Evolutionary conservation across 2,329 filamentous ascomycete species (phyloP), one percentile per base, ranked within the genome.

Genomic region (Ilyonectria mors-panacis): DNA sequence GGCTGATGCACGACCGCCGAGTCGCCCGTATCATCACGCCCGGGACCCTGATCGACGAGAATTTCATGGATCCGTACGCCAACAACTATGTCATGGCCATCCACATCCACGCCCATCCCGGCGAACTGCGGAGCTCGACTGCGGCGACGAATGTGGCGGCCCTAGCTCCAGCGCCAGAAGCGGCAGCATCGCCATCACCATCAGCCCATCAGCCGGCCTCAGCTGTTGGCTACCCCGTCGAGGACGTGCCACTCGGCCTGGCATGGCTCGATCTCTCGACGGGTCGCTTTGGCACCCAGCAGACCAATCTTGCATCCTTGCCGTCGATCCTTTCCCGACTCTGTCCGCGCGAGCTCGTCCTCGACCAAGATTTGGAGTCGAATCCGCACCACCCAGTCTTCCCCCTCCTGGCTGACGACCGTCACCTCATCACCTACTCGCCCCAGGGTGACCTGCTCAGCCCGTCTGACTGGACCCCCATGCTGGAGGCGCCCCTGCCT

Each of bases 201-300:
- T 72, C 73, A 69, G 65, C 63, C 61, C 67, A 73, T 42, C 56
- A 61, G 56, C 37, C 61, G 26, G 57, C 67, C 62, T 74, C 73
- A 70, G 67, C 58, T 70, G 74, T 72, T 72, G 63, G 53, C 63
- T 59, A 48, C 54, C 54, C 53, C 62, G 58, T 37, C 55, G 66
- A 61, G 48, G 65, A 67, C 65, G 63, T 71, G 59, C 81, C 81
- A 51, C 84, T 97, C 63, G 96, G 96, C 3, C 84, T 99, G 56
- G 93, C 96, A 45, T 99, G 96, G 96, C 85, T 98, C 53, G 96
- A 99, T 80, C 83, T 98, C 28, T 98, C 96, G 9, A 99, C 96
- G 3, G 96, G 96, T 15, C 93, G 95, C 75, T 99, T 99, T 81
- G 94, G 91, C 76, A 97, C 94, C 0, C 94, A 98, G 77, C 85